These are phyloP conservation scores for Baeospora myosura DNA, from an alignment of 1,284 basidiomycete genomes.

Conservation along the genomic window DNA sequence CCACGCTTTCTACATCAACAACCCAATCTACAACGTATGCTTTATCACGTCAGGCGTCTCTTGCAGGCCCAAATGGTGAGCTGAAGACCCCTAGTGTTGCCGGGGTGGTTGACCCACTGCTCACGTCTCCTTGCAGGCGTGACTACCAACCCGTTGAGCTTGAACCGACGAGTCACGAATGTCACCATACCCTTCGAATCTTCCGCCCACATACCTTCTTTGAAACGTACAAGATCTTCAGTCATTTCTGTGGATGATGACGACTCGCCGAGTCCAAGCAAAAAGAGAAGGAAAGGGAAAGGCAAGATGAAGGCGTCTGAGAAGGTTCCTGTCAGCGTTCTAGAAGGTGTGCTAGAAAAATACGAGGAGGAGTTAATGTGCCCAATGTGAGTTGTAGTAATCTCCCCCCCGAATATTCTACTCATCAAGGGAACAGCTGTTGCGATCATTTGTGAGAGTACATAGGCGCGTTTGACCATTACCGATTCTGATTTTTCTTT, in stretches of 20 bases:
- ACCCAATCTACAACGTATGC: no score
- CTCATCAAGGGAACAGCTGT: constrained; percentile 29
- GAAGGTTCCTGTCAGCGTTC: no score
- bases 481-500: background rate
- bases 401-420: constrained; percentile 3
- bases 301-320: background rate
- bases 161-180: background rate
- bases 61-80: no score
- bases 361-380: constrained; percentile 49
- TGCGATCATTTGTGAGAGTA: constrained; percentile 45
- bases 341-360: constrained; percentile 21
- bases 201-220: constrained; percentile 5
- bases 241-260: background rate
- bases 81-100: no score
- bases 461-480: constrained; percentile 1
- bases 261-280: background rate
- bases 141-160: no score
- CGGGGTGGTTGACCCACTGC: no score
- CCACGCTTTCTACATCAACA: no score
- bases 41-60: no score
- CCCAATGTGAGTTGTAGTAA: constrained; percentile 50
- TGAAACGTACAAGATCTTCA: background rate
- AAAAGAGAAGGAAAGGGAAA: constrained; percentile 4
- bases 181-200: background rate
- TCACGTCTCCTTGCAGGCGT: no score